Evolutionary conservation across 768 basidiomycete genomes (phyloP), one percentile per base, ranked within the genome.

Genomic region (Paxillus involutus): DNA sequence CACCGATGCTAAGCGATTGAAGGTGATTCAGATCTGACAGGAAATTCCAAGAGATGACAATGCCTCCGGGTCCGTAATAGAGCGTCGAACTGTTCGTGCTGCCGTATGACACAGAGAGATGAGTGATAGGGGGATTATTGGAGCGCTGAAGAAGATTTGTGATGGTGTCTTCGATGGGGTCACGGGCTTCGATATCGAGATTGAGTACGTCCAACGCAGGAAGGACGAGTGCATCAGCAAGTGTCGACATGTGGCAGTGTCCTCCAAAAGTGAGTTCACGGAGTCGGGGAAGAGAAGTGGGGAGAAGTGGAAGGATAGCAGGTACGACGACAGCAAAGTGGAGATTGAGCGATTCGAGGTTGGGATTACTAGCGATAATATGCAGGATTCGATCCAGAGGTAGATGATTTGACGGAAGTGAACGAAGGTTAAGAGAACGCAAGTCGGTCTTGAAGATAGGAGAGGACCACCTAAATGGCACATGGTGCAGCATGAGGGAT

Each of bases 401-500:
- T 35, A 88, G 73, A 57, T 83, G 80, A 6, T 78, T 75, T 2
- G 80, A 82, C 14, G 85, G 84, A 10, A 89, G 81, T 1, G 86
- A 79, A 26, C 84, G 84, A 36, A 91, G 77, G 52, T 80, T 83
- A 51, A 90, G 76, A 3, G 78, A 76, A 40, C 75, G 77, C 12
- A 90, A 73, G 51, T 80, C 78, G 12, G 77, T 77, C 37, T 77
- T 79, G 63, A 91, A 80, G 72, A 90, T 81, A 1, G 89, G 85
- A 0, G 88, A 86, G 3, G 83, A 84, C 83, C 86, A 87, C 67
- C 84, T 86, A 76, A 90, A 89, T 0, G 89, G 88, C 5, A 85
- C 80, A 56, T 88, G 79, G 60, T 87, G 84, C 11, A 90, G 72
- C 24, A 86, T 88, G 12, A 91, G 71, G 0, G 80, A 77, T 53